A percentile compares a stretch with the other conserved stretches of the same genome.
Conservation (phyloP, 2,329 filamentous ascomycete genomes). For the Fusarium praegraminearum region DNA sequence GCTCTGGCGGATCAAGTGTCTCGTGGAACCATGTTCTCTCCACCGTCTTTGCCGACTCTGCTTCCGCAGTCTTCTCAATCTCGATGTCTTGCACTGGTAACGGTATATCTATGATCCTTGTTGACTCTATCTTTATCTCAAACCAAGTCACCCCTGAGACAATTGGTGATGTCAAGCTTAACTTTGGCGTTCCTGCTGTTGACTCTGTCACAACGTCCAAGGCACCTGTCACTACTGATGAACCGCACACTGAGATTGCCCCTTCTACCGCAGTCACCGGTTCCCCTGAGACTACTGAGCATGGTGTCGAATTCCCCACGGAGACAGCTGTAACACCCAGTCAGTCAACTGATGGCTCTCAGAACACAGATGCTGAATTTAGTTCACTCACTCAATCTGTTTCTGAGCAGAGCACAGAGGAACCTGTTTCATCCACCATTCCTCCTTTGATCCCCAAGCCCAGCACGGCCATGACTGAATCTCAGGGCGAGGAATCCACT, state of each 20-base stretch:
- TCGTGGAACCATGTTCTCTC: conserved; percentile 16
- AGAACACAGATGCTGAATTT: background rate
- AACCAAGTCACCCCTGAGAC: conserved; percentile 27
- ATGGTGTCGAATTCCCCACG: background rate
- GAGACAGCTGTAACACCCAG: background rate
- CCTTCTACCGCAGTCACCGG: background rate
- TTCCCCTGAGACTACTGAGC: background rate
- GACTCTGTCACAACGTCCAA: background rate
- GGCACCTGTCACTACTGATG: rapidly evolving
- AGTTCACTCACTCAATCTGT: background rate
- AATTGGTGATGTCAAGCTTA: conserved; percentile 15
- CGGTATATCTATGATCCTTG: background rate
- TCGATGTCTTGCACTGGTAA: background rate
- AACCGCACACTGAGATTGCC: rapidly evolving
- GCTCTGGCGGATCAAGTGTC: background rate
- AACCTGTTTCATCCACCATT: background rate
- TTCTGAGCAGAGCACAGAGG: background rate
- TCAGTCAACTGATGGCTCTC: background rate
- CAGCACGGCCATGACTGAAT: background rate
- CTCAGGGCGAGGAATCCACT: background rate
- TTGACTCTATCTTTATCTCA: conserved; percentile 29
- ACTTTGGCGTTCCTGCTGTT: background rate
- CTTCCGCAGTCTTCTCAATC: conserved; percentile 10
- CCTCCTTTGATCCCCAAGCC: background rate
- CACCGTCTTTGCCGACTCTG: background rate